Evolutionary conservation across 2,329 filamentous ascomycete genomes (phyloP), one percentile per base, ranked within the genome.

Genomic region (Colletotrichum magnum): DNA sequence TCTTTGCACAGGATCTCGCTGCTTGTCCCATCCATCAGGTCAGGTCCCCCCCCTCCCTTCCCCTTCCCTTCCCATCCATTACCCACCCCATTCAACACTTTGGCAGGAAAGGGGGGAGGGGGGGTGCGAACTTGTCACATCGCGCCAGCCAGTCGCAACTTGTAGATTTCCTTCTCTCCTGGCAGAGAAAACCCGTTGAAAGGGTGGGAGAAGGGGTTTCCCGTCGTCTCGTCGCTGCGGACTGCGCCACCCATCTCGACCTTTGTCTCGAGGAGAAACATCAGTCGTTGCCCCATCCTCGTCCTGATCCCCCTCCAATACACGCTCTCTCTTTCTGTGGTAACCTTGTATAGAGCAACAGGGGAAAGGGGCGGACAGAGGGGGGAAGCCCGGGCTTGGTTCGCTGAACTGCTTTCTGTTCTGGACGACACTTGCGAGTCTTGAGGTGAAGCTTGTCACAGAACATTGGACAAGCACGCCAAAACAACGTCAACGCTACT

Each of bases 121-220:
- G 62, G 26, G 15, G 65, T 39, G 28, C 21, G 48, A 52, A 65
- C 66, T 60, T 61, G 66, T 66, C 66, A 69, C 66, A 69, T 66
- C 62, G 6, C 58, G 66, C 52, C 62, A 69, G 62, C 66, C 66
- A 69, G 66, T 69, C 66, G 66, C 66, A 69, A 60, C 63, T 66
- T 51, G 50, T 51, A 41, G 43, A 52, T 43, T 68, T 39, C 21
- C 21, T 24, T 24, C 21, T 4, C 10, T 56, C 32, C 63, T 69
- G 66, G 52, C 66, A 69, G 54, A 62, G 52, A 62, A 69, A 56
- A 52, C 48, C 56, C 66, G 66, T 69, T 69, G 41, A 43, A 24
- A 24, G 21, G 21, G 18, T 18, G 21, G 21, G 3, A 4, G 21
- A 24, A n/a, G 45, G 24, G 65, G 60, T 36, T 36, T 10, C 32